These are phyloP conservation scores for Coniochaeta ligniaria DNA, from an alignment of 2,329 filamentous ascomycete genomes.

Conservation along the genomic window DNA sequence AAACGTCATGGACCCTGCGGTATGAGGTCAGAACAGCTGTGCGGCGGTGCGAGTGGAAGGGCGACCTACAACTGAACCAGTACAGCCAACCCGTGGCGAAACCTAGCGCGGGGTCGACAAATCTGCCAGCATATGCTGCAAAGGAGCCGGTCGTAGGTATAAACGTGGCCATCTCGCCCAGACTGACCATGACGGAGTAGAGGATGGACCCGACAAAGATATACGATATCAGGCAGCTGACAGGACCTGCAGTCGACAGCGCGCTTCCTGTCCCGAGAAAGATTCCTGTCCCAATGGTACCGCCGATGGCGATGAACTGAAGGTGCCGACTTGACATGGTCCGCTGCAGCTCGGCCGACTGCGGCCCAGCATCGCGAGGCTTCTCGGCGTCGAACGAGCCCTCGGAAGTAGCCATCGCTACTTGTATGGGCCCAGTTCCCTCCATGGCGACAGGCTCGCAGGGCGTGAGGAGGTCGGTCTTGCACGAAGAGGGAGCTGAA, in stretches of 20 bases:
- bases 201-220: slow-evolving; percentile 64
- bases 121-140: slow-evolving; percentile 67
- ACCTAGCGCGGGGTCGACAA: slow-evolving; percentile 55
- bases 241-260: slow-evolving; percentile 56
- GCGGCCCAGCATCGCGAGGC: background rate
- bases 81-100: slow-evolving; percentile 69
- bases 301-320: slow-evolving; percentile 45
- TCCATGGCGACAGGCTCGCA: background rate
- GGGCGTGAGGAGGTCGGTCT: background rate
- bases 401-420: background rate
- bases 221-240: slow-evolving; percentile 61
- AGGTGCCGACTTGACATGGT: slow-evolving; percentile 27
- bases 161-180: slow-evolving; percentile 70
- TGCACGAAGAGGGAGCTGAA: background rate
- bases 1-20: slow-evolving; percentile 55
- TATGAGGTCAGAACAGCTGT: background rate
- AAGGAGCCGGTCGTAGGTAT: slow-evolving; percentile 73
- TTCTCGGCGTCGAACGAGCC: background rate
- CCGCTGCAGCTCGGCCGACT: background rate
- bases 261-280: slow-evolving; percentile 62
- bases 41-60: background rate
- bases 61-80: slow-evolving; percentile 59
- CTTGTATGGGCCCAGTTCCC: background rate
- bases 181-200: slow-evolving; percentile 65
- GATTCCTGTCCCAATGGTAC: slow-evolving; percentile 66